Base-by-base conservation (phyloP, 352 stramenopile genomes). In the Globisporangium echinulatum region DNA sequence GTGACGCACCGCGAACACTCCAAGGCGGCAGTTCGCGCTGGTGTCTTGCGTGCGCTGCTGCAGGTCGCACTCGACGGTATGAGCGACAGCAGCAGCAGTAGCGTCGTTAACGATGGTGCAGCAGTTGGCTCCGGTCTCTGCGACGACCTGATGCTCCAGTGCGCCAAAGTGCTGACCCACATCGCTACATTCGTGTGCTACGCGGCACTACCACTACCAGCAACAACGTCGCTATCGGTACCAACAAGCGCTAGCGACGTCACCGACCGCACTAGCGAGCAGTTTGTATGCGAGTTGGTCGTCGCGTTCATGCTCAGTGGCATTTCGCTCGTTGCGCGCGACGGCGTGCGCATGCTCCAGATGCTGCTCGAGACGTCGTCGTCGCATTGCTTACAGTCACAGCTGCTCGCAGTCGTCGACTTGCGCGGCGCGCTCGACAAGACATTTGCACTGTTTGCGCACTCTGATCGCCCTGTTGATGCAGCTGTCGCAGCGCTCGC, bases 391-490 rank as follows among this genome's bases (percentile, higher is more conserved):
- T 33, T 64, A 50, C 68, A 53, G 43, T 4, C 40, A 4, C 55
- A 76, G 48, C 42, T 90, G 4, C 39, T 69, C 0, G 38, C 17
- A 3, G 56, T 84, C 1, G 61, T 61, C n/a, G 78, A 92, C 53
- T 65, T 92, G 4, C 72, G 78, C 48, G 82, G 82, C 10, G 77
- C 73, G 7, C 59, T 92, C 7, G 76, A 87, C 14, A 88, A 88
- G 49, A 65, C 67, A 0, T 61, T 66, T 7, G 70, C 62, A 0
- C 56, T 33, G 25, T 33, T 91, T 1, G 63, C 62, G 40, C 25
- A 44, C 40, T 44, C 7, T 13, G 40, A 44, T 2, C 39, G 17
- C 5, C 62, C 58, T 0, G 52, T 70, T 2, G 75, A 89, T n/a
- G 46, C 70, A 11, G 85, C 84, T 17, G 47, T 90, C 40, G 71